These are phyloP conservation scores for Bacidia gigantensis DNA, from an alignment of 495 filamentous ascomycete species.

Conservation along the genomic window DNA sequence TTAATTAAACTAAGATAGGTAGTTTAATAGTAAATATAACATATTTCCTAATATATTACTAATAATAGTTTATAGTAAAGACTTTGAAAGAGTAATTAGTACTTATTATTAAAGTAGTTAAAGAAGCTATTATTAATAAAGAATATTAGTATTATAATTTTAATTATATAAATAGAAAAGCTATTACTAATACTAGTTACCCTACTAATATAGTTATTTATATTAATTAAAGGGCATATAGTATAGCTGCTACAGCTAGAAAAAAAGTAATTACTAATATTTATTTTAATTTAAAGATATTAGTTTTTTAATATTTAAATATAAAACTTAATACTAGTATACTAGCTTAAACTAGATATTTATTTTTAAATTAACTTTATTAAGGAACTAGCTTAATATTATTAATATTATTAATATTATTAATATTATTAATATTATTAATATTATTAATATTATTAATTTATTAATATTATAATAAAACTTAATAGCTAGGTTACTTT, in stretches of 20 bases:
- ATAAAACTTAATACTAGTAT: constrained; percentile 2
- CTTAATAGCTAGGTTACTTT: not conserved
- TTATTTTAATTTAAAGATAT: not conserved
- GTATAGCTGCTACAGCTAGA: not conserved
- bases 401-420: too few species aligned
- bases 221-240: not conserved
- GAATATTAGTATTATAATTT: not conserved
- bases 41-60: not conserved
- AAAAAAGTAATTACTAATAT: not conserved
- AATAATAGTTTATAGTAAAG: not conserved
- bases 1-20: not conserved
- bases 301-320: not conserved
- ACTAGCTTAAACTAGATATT: not conserved
- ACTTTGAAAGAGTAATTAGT: too few species aligned
- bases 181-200: too few species aligned
- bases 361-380: not conserved
- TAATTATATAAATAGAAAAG: constrained; percentile 2
- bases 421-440: too few species aligned
- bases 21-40: not conserved
- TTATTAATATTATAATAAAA: not conserved
- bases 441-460: not conserved
- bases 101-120: too few species aligned
- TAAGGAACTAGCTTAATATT: constrained; percentile 6
- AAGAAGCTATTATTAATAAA: not conserved
- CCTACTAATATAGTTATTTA: not conserved